These are phyloP conservation scores for Daldinia loculata DNA, from an alignment of 495 filamentous ascomycete species.

Conservation along the genomic window DNA sequence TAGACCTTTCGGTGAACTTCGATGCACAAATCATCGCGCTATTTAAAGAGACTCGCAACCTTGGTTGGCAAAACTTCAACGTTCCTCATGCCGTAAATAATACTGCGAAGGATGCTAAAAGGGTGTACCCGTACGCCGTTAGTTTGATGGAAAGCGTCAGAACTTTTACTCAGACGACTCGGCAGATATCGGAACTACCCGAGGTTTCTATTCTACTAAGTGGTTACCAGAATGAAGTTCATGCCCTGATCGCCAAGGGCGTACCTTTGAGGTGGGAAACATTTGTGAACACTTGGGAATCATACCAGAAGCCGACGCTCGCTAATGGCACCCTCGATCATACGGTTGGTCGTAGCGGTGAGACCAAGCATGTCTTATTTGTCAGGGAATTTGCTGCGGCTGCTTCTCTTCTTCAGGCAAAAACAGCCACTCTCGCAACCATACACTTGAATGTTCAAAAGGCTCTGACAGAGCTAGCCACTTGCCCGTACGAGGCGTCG, in stretches of 20 bases:
- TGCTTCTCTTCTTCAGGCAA: slow-evolving; percentile 84
- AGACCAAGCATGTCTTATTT: slow-evolving; percentile 95
- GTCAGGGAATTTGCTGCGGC: slow-evolving; percentile 89
- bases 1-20: slow-evolving; percentile 94
- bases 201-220: slow-evolving; percentile 86
- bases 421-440: slow-evolving; percentile 76
- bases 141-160: slow-evolving; percentile 97
- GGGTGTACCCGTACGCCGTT: slow-evolving; percentile 96
- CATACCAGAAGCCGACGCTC: slow-evolving; percentile 76
- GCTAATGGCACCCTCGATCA: slow-evolving; percentile 70
- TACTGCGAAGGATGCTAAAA: slow-evolving; percentile 94
- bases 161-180: slow-evolving; percentile 85
- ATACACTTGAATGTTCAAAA: slow-evolving; percentile 88
- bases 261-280: slow-evolving; percentile 94
- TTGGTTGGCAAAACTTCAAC: slow-evolving; percentile 90
- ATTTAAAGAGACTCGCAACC: slow-evolving; percentile 98
- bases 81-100: slow-evolving; percentile 94
- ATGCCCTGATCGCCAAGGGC: slow-evolving; percentile 81
- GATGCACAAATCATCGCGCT: slow-evolving; percentile 95
- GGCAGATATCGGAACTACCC: slow-evolving; percentile 80
- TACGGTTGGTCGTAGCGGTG: slow-evolving; percentile 64
- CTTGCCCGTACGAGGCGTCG: slow-evolving; percentile 78
- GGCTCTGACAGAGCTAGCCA: slow-evolving; percentile 81
- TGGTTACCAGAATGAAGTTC: slow-evolving; percentile 89
- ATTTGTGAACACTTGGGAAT: slow-evolving; percentile 94